Base-by-base conservation (phyloP, 176 grass and related monocot species). In the Areca catechu region DNA sequence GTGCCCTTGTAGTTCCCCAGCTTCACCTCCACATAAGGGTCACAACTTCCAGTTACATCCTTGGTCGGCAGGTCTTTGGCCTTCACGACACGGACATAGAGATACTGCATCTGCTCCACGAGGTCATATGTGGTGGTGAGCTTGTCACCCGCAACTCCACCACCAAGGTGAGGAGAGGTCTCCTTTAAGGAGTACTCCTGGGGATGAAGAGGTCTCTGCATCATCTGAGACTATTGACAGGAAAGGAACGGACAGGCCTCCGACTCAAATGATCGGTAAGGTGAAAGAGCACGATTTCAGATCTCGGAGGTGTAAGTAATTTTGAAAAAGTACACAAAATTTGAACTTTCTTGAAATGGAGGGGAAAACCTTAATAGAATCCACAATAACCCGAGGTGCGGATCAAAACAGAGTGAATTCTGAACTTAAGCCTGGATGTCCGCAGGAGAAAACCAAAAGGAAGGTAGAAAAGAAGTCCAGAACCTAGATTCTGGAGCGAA, bases 131-230 rank as follows among this genome's bases (percentile, higher is more conserved):
- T 86, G 61, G 70, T 82, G 0, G 83, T 86, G 70, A 71, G 83
- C 61, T 86, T 86, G 61, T 86, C 83, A 57, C 83, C 83, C 12
- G 62, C 54, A 70, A 79, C 72, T 61, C 59, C 22, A 15, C 78
- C 83, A 9, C 63, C 63, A 61, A 86, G 83, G 69, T 76, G 83
- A 57, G 83, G 83, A 57, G 74, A 20, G 22, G 83, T 86, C 78
- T 81, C 83, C 83, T 86, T 86, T 65, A 86, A 81, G 77, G 83
- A 77, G 77, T 77, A 86, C 62, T 86, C 83, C 65, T 86, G 77
- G 1, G 70, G 54, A 19, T 57, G 83, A 54, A 86, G 59, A 4
- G 74, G 83, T 60, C 83, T 77, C 74, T 77, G 83, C 83, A 86
- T 86, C 78, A 80, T 81, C 83, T 77, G 57, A 54, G 64, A 61